Evolutionary conservation across 108 stramenopile species (phyloP).

Genomic region (Conticribra weissflogii): DNA sequence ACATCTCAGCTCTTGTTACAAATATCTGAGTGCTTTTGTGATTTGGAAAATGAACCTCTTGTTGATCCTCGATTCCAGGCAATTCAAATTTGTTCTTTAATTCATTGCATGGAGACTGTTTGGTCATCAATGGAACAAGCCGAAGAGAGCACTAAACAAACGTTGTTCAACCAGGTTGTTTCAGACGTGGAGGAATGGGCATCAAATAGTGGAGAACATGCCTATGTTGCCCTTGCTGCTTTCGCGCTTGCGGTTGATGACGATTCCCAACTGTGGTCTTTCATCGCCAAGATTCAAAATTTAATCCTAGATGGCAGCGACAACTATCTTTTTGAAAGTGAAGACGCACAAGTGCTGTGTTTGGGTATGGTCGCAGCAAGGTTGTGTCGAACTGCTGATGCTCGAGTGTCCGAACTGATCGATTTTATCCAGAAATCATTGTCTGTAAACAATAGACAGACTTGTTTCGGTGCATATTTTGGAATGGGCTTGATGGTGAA

Average conservation of each 20-base stretch:
- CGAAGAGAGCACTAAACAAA: constrained; percentile 15
- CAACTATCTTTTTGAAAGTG: constrained; percentile 35
- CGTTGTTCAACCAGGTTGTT: constrained; percentile 15
- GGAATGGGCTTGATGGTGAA: constrained; percentile 65
- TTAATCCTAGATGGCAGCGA: constrained; percentile 25
- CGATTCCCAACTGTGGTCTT: constrained; percentile 7
- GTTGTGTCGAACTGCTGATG: constrained; percentile 32
- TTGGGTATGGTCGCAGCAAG: constrained; percentile 37
- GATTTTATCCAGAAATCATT: constrained; percentile 53
- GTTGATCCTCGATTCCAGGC: constrained; percentile 20
- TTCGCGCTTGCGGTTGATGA: constrained; percentile 26
- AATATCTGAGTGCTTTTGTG: constrained; percentile 29
- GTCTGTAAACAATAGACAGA: constrained; percentile 31
- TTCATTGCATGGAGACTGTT: constrained; percentile 24
- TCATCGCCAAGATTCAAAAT: constrained; percentile 15
- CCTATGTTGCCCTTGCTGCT: constrained; percentile 23
- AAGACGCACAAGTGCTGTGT: constrained; percentile 29
- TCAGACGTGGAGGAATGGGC: constrained; percentile 24
- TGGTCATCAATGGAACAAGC: constrained; percentile 18
- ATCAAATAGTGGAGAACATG: constrained; percentile 17
- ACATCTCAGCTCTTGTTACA: constrained; percentile 15
- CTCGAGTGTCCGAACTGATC: constrained; percentile 49
- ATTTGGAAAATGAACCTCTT: constrained; percentile 18
- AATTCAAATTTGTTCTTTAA: constrained; percentile 26
- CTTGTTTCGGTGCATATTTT: constrained; percentile 59